Conservation (phyloP, 2,329 filamentous ascomycete species). For the Aspergillus viridinutans region DNA sequence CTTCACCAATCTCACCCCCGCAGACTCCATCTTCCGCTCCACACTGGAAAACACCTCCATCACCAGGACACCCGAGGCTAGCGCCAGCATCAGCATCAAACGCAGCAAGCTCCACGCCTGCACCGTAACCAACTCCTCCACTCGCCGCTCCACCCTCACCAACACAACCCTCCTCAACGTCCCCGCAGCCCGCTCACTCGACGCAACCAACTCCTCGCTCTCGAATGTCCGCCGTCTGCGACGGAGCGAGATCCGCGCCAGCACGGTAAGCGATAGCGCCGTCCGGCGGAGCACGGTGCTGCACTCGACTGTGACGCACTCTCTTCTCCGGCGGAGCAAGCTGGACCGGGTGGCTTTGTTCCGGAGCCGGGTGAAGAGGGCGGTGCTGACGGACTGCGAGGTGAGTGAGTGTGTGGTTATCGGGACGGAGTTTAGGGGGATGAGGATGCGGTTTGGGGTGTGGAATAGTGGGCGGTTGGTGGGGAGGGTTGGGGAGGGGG, state of each 20-base stretch:
- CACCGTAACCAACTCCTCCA: conserved; percentile 10
- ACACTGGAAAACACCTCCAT: conserved; percentile 5
- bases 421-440: conserved; percentile 16
- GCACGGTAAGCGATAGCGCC: conserved; percentile 10
- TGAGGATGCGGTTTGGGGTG: conserved; percentile 21
- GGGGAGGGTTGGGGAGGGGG: conserved; percentile 12
- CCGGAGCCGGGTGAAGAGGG: conserved; percentile 9
- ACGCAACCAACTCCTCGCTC: conserved; percentile 12
- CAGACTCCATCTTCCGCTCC: conserved; percentile 10
- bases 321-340: conserved; percentile 9
- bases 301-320: conserved; percentile 11
- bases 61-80: neutral
- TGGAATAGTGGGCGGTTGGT: conserved; percentile 24
- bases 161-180: conserved; percentile 16
- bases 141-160: conserved; percentile 10
- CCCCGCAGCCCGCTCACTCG: conserved; percentile 1
- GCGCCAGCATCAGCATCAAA: conserved; percentile 8
- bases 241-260: conserved; percentile 14
- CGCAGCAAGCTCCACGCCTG: conserved; percentile 15
- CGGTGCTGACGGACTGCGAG: conserved; percentile 17
- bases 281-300: conserved; percentile 10
- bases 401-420: conserved; percentile 18
- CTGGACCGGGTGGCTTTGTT: conserved; percentile 8
- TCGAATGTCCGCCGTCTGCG: conserved; percentile 9
- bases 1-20: conserved; percentile 10